Percentiles rank a stretch among this genome's conserved stretches.
phyloP scores from a whole-genome alignment of 371 early-diverging fungal genomes.

The Chytridium lagenaria region DNA sequence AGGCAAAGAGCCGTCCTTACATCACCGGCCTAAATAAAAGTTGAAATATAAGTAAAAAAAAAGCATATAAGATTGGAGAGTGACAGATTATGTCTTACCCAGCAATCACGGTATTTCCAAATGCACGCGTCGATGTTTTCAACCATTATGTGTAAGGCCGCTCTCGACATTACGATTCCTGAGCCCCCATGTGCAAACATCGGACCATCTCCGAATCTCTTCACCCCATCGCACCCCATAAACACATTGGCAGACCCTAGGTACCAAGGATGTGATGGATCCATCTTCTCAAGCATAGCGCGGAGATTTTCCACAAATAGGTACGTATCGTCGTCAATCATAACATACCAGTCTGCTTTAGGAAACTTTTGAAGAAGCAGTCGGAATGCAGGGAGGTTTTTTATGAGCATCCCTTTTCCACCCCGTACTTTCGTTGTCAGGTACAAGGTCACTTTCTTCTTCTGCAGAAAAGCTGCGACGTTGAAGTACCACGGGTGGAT shows the following conservation, averaged over 20 bases:
- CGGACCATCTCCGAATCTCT: slow-evolving; percentile 50
- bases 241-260: slow-evolving; percentile 52
- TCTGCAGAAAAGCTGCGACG: slow-evolving; percentile 8
- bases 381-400: slow-evolving; percentile 58
- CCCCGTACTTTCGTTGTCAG: slow-evolving; percentile 43
- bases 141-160: slow-evolving; percentile 47
- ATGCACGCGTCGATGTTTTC: slow-evolving; percentile 46
- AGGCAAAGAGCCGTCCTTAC: slow-evolving; percentile 57
- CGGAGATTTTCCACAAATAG: slow-evolving; percentile 52
- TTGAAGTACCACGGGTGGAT: slow-evolving; percentile 26
- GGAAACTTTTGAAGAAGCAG: slow-evolving; percentile 47
- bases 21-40: slow-evolving; percentile 51
- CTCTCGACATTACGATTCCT: slow-evolving; percentile 57
- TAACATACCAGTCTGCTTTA: slow-evolving; percentile 60
- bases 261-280: slow-evolving; percentile 47
- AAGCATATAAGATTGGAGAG: no score
- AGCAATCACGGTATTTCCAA: slow-evolving; percentile 51
- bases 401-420: slow-evolving; percentile 62
- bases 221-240: slow-evolving; percentile 58
- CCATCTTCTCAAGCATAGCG: slow-evolving; percentile 27
- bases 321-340: slow-evolving; percentile 66
- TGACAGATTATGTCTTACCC: no score
- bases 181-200: slow-evolving; percentile 63
- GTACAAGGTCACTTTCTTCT: slow-evolving; percentile 19
- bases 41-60: no score